Evolutionary conservation across 2,329 filamentous ascomycete species (phyloP), one percentile per base, ranked within the genome.

Genomic region (Exophiala phaeomuriformis): DNA sequence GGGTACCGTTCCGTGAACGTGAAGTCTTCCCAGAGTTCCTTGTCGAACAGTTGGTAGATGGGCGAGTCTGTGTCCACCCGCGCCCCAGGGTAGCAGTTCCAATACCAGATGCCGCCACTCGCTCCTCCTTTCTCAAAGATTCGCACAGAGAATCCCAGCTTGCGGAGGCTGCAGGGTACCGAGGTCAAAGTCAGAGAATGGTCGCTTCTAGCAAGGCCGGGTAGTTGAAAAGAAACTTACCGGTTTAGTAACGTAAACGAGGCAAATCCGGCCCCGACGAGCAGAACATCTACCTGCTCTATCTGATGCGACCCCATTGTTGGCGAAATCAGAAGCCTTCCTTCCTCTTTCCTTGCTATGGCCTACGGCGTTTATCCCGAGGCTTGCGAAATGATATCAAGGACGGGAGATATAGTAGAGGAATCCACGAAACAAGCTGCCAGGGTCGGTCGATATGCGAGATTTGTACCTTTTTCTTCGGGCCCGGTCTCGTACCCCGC

Each of bases 121-220:
- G 75, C 72, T 3, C 70, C 68, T 4, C 74, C 79, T 0, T 76
- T 75, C 56, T 83, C 80, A 56, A 75, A 76, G 19, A 81, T 69
- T 19, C 72, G 69, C 1, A 71, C 66, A 5, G 72, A 74, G 32
- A 74, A 65, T 1, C 78, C 78, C 4, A 70, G 68, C 7, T 79
- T 73, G 1, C 77, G 75, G 5, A 80, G 71, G 0, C 73, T 56
- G 19, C 19, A 19, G 32, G 12, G 12, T 19, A 37, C 9, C 5
- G 30, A 37, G 2, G 19, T 19, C 19, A 19, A 19, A 19, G 19
- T 19, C 19, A 19, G 19, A 19, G 19, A 19, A 19, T n/a, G n/a
- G 7, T 37, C 7, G n/a, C 35, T 1, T 37, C 7, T 37, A 37
- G 19, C 19, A 19, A 19, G 19, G 19, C 19, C 19, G 19, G 19